These are phyloP conservation scores for Ustilago trichophora DNA, from an alignment of 1,284 basidiomycete species.

Conservation along the genomic window DNA sequence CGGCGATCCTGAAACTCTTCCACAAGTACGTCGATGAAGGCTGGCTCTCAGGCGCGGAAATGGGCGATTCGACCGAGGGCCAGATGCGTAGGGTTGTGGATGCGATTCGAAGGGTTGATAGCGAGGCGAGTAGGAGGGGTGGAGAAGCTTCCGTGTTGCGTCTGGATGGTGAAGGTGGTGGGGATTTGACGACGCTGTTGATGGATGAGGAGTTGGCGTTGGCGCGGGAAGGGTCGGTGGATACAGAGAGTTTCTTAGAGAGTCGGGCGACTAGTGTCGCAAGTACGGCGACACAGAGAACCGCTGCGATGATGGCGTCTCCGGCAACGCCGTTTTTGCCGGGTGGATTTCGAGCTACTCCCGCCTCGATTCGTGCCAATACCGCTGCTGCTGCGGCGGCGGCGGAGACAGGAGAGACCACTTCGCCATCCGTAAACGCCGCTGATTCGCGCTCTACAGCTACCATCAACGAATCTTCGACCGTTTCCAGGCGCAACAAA, in stretches of 20 bases:
- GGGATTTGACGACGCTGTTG: constrained; percentile 34
- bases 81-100: constrained; percentile 34
- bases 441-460: too few species aligned
- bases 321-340: constrained; percentile 40
- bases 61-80: constrained; percentile 20
- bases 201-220: constrained; percentile 40
- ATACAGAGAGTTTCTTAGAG: constrained; percentile 21
- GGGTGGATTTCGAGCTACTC: constrained; percentile 36
- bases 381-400: background rate
- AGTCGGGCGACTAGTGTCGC: constrained; percentile 21
- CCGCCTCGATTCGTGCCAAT: background rate
- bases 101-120: constrained; percentile 22
- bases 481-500: too few species aligned
- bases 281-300: background rate
- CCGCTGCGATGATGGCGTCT: background rate
- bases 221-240: constrained; percentile 24
- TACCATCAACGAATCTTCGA: too few species aligned
- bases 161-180: background rate
- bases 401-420: too few species aligned
- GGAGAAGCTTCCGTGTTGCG: constrained; percentile 4
- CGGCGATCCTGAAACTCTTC: constrained; percentile 60
- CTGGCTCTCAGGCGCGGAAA: constrained; percentile 26
- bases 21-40: constrained; percentile 61
- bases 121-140: background rate
- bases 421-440: constrained; percentile 4